Conservation (phyloP, 2,329 filamentous ascomycete genomes). For the Tolypocladium guangdongense region DNA sequence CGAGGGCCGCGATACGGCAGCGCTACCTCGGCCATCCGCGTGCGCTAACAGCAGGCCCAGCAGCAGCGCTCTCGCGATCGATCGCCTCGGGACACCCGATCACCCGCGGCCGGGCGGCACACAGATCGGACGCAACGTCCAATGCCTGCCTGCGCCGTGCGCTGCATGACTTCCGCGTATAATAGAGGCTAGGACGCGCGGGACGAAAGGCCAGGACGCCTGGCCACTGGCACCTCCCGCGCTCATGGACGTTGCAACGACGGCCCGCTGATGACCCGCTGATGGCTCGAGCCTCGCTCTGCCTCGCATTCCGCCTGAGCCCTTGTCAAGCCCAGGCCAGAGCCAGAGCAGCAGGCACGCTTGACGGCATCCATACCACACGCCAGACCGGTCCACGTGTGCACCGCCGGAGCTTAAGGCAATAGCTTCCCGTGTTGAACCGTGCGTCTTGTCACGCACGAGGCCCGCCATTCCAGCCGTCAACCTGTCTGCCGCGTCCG, state of each 20-base stretch:
- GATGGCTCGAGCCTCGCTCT: too few species aligned
- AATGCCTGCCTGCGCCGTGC: background rate
- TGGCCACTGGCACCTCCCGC: background rate
- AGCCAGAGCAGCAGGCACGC: background rate
- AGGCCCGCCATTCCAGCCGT: too few species aligned
- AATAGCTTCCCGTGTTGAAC: background rate
- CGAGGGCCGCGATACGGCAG: background rate
- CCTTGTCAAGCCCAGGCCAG: background rate
- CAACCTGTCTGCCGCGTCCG: background rate
- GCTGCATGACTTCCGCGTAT: background rate
- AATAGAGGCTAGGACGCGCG: too few species aligned
- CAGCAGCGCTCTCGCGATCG: conserved; percentile 10
- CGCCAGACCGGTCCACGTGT: background rate
- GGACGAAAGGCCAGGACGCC: background rate
- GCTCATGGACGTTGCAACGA: background rate
- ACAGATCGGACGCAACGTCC: conserved; percentile 6
- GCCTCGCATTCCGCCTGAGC: too few species aligned
- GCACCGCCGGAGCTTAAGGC: background rate
- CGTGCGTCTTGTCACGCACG: background rate
- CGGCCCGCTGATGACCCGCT: background rate
- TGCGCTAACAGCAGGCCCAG: background rate
- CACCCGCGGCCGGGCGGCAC: conserved; percentile 7
- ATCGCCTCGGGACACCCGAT: conserved; percentile 11
- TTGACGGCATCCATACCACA: background rate
- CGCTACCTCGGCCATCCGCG: background rate